phyloP scores from a whole-genome alignment of 1,284 basidiomycete genomes.

The Puccinia polysora region DNA sequence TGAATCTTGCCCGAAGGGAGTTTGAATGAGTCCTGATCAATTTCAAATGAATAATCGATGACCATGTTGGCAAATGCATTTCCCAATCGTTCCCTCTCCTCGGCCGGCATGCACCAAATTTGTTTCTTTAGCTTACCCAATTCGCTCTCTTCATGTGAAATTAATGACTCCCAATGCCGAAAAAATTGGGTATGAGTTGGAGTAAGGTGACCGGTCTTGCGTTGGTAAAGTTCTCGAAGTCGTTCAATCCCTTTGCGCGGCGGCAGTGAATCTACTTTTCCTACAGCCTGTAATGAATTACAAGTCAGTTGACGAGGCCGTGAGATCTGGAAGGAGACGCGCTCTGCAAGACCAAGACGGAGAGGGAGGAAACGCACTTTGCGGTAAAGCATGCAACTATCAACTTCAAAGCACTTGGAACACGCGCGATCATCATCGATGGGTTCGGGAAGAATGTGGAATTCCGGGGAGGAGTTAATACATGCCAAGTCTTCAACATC shows the following conservation, averaged over 20 bases:
- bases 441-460: conserved; percentile 67
- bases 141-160: conserved; percentile 85
- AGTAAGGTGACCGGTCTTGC: conserved; percentile 76
- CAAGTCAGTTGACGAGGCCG: not conserved
- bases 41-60: conserved; percentile 56
- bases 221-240: conserved; percentile 68
- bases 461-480: not conserved
- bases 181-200: conserved; percentile 71
- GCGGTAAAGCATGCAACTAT: conserved; percentile 90
- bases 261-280: conserved; percentile 40
- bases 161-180: conserved; percentile 79
- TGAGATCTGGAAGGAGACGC: not conserved
- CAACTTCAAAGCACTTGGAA: conserved; percentile 72
- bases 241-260: conserved; percentile 55
- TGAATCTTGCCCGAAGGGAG: conserved; percentile 52
- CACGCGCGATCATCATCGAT: conserved; percentile 78
- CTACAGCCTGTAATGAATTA: conserved; percentile 18
- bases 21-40: conserved; percentile 54
- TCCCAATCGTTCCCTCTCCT: conserved; percentile 61
- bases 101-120: conserved; percentile 84
- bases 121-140: conserved; percentile 76
- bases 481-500: conserved; percentile 2
- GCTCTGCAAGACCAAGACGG: not conserved
- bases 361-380: conserved; percentile 58
- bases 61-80: conserved; percentile 70